Base-by-base conservation (phyloP, 345 rosid species). In the Dovyalis caffra region DNA sequence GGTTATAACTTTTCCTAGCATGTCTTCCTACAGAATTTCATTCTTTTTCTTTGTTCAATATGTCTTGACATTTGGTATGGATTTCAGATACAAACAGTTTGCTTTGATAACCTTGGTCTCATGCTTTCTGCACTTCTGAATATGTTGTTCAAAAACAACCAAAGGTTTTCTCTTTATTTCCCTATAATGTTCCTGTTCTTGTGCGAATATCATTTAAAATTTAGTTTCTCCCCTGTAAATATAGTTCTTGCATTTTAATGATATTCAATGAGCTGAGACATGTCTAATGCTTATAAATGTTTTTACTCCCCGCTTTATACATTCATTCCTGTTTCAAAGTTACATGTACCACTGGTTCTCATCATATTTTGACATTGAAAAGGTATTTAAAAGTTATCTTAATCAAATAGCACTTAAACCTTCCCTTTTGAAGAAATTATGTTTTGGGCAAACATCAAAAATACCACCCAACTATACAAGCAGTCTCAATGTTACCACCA, bases 31-130 rank as follows among this genome's bases (percentile, higher is more conserved):
- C 23, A 28, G 37, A 8, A 20, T 45, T 49, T 61, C 31, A 6
- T 70, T 38, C 51, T 69, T 66, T 69, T 35, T 35, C 16, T 34
- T 49, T 23, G n/a, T 26, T n/a, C 28, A 26, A 40, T 47, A 21
- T 26, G 68, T 70, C 57, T 79, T 83, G 71, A 72, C 72, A 56
- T 73, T 66, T 78, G 58, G 34, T 67, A 53, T 63, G 72, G 32
- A 15, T 81, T 73, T 82, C 88, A 88, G 95, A 88, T 90, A 80
- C 92, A 90, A 77, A 47, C 92, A 8, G 95, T 90, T 68, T 88
- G 91, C 86, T 90, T 88, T 78, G 95, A 90, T 76, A 90, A 82
- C 80, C 82, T 90, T 34, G 94, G 92, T 68, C 92, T 90, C 79
- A 64, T 86, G 85, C 80, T 90, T 76, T 92, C 95, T 73, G 90